These are phyloP conservation scores for Saitoella complicata DNA, from an alignment of 805 yeast species.

Conservation along the genomic window DNA sequence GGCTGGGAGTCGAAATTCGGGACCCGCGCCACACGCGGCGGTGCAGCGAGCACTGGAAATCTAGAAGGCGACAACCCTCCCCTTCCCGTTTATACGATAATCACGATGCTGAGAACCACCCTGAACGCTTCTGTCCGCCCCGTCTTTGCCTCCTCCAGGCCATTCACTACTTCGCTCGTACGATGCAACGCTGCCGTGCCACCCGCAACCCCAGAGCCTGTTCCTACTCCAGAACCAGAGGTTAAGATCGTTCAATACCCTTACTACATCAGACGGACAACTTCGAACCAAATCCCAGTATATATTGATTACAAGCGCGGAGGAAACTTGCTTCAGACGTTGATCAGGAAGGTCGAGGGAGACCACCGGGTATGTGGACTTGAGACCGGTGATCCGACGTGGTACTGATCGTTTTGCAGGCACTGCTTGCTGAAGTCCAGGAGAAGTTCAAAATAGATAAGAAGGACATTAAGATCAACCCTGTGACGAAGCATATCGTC, in stretches of 20 bases:
- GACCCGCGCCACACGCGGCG: no score
- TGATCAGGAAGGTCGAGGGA: background rate
- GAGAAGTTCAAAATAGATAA: background rate
- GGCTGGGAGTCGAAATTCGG: slow-evolving; percentile 18
- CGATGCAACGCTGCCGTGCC: no score
- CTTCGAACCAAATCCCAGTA: background rate
- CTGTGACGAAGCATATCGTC: background rate
- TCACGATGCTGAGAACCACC: no score
- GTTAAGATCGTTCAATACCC: background rate
- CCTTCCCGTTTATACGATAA: no score
- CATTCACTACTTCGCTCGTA: no score
- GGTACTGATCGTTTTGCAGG: background rate
- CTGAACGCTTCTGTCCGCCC: no score
- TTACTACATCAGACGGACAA: background rate
- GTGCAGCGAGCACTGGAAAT: no score
- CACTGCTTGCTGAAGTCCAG: background rate
- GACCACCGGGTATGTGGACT: background rate
- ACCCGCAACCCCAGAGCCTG: no score
- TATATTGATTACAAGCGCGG: background rate
- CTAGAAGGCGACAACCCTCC: no score
- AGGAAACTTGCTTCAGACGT: background rate
- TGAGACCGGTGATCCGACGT: background rate
- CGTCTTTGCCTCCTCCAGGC: no score
- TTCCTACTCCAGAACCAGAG: no score
- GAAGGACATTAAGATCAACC: background rate